Percentiles rank a stretch among this genome's conserved stretches.
Evolutionary conservation across 805 yeast genomes (phyloP).

Genomic region (Yamadazyma endophytica): DNA sequence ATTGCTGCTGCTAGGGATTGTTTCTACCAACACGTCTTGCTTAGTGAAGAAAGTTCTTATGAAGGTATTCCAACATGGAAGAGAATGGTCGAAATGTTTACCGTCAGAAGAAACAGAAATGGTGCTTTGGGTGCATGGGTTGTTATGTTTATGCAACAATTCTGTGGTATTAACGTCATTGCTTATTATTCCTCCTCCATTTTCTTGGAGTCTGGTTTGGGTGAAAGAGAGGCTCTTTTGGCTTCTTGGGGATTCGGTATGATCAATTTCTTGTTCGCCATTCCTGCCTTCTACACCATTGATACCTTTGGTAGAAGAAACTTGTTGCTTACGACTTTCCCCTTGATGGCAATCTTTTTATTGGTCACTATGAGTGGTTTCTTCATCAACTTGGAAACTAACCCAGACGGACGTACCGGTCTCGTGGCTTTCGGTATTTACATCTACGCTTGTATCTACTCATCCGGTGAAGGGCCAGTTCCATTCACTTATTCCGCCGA

Average conservation of each 20-base stretch:
- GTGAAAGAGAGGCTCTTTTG: constrained; percentile 57
- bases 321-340: constrained; percentile 55
- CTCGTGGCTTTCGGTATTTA: constrained; percentile 72
- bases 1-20: constrained; percentile 64
- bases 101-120: constrained; percentile 76
- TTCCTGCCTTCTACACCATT: constrained; percentile 78
- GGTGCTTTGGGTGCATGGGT: constrained; percentile 78
- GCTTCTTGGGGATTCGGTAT: constrained; percentile 89
- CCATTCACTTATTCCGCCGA: constrained; percentile 89
- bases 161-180: constrained; percentile 86
- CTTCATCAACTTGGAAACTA: constrained; percentile 50
- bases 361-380: constrained; percentile 67
- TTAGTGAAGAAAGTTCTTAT: constrained; percentile 58
- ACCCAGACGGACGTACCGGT: constrained; percentile 54
- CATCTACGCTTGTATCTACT: constrained; percentile 66
- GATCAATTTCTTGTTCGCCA: constrained; percentile 73
- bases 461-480: constrained; percentile 86
- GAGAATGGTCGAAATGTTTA: constrained; percentile 55
- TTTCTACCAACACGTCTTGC: constrained; percentile 53
- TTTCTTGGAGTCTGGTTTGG: constrained; percentile 63
- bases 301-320: constrained; percentile 74
- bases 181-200: constrained; percentile 81
- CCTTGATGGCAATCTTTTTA: constrained; percentile 57
- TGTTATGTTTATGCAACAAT: constrained; percentile 87
- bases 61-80: constrained; percentile 39